phyloP scores from a whole-genome alignment of 1,284 basidiomycete genomes.

The Trametes pubescens region DNA sequence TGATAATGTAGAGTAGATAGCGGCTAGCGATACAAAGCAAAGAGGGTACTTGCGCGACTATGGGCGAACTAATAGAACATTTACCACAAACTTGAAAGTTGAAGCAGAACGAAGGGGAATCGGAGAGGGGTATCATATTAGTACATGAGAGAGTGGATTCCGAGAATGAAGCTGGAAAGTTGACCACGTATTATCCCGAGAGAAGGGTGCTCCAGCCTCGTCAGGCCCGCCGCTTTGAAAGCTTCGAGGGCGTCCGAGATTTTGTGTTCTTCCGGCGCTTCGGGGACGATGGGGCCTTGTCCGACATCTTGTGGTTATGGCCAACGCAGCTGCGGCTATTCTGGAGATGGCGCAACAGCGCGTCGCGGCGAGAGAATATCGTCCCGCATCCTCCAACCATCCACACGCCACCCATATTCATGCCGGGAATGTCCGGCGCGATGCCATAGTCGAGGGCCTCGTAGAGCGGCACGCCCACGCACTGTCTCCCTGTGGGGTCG shows the following conservation, averaged over 20 bases:
- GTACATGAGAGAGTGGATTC: too few relatives aligned
- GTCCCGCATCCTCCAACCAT: slow-evolving; percentile 55
- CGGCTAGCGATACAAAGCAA: too few relatives aligned
- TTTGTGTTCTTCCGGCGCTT: not conserved
- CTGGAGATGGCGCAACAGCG: slow-evolving; percentile 62
- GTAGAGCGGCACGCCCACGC: not conserved
- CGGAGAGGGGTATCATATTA: too few relatives aligned
- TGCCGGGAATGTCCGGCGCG: not conserved
- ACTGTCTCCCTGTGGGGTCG: not conserved
- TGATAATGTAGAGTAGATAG: too few relatives aligned
- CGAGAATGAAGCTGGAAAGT: too few relatives aligned
- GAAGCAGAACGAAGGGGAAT: too few relatives aligned
- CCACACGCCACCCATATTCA: not conserved
- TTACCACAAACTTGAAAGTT: too few relatives aligned
- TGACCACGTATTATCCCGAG: too few relatives aligned
- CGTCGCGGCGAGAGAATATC: slow-evolving; percentile 62
- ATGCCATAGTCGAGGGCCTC: slow-evolving; percentile 23
- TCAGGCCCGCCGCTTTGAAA: not conserved
- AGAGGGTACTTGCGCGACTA: too few relatives aligned
- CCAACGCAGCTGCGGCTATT: slow-evolving; percentile 49
- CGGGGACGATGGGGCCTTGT: not conserved
- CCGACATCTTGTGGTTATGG: not conserved
- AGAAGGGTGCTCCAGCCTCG: not conserved
- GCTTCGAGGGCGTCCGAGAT: not conserved
- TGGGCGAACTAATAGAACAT: too few relatives aligned